Evolutionary conservation across 208 protist genomes (phyloP).

Genomic region (Trypanosoma scelopori): DNA sequence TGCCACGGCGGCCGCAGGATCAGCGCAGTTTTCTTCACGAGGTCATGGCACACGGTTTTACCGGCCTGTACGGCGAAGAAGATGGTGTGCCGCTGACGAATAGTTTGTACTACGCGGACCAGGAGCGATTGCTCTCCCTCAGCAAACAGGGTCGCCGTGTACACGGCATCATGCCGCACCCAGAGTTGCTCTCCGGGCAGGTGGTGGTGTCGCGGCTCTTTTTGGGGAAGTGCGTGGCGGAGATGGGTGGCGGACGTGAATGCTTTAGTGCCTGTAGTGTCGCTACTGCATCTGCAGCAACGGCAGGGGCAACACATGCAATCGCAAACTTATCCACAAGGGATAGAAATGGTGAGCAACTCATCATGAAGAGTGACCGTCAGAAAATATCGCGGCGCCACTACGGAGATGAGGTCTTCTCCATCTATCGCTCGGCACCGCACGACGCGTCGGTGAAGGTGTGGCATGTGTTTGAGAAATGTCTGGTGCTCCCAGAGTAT

Average conservation of each 20-base stretch:
- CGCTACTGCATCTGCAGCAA: too few species aligned
- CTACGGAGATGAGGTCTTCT: conserved; percentile 61
- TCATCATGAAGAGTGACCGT: conserved; percentile 30
- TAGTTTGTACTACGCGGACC: conserved; percentile 83
- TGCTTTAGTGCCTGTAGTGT: conserved; percentile 6
- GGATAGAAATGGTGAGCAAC: conserved; percentile 27
- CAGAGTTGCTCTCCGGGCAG: conserved; percentile 33
- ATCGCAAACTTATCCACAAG: too few species aligned
- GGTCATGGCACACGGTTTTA: conserved; percentile 41
- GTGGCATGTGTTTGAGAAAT: conserved; percentile 89
- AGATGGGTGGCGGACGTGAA: conserved; percentile 33
- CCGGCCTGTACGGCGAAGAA: conserved; percentile 20
- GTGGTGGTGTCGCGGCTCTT: conserved; percentile 59
- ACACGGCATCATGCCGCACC: conserved; percentile 22
- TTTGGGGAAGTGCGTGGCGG: conserved; percentile 57
- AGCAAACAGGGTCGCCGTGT: conserved; percentile 29
- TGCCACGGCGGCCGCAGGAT: conserved; percentile 33
- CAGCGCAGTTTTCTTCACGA: conserved; percentile 55
- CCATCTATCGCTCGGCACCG: conserved; percentile 61
- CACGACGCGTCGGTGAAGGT: conserved; percentile 37
- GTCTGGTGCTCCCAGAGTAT: conserved; percentile 80
- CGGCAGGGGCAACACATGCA: too few species aligned
- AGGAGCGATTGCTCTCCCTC: conserved; percentile 51
- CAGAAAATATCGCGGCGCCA: conserved; percentile 41
- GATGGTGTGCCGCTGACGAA: conserved; percentile 87